Evolutionary conservation across 345 rosid species (phyloP), one percentile per base, ranked within the genome.

Genomic region (Eucalyptus erythrocorys): DNA sequence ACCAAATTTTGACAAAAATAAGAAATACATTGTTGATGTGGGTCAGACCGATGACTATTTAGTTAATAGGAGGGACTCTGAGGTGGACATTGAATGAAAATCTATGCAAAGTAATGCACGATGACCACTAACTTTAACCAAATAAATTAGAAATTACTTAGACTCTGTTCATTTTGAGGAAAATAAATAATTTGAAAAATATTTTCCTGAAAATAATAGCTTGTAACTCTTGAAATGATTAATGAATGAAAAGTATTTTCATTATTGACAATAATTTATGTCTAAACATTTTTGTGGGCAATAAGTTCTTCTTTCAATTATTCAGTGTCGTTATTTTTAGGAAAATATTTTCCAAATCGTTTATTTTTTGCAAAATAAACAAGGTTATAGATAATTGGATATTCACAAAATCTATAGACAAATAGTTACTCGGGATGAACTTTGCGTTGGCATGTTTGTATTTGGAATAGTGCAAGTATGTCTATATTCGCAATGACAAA

Each of bases 221-320:
- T 61, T 5, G 13, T 55, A 2, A 1, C 13, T 0, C 61, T 55
- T 26, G 68, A 61, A 27, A 61, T 61, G 7, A 27, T 61, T 61
- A 30, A 30, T 61, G 8, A 27, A 61, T 61, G 2, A 27, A 27
- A 27, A 61, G 14, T 6, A 61, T 61, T 61, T 61, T 12, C 68
- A 6, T 61, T 30, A 27, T 1, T 27, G 17, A 1, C 8, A 61
- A 59, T 4, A 61, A 27, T 61, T 27, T 61, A 61, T 59, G 3
- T 27, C 0, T 4, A 27, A 30, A 59, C 0, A 12, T 27, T 6
- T 61, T 27, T 0, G 7, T 30, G 1, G 32, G 14, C 2, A 6
- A 61, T 61, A 27, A 61, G 13, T 13, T 61, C 30, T 13, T 27
- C 13, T 61, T 61, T 27, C 3, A 30, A 27, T 61, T 30, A 27